Conservation (phyloP, 805 yeast genomes). For the Debaryomyces hansenii region DNA sequence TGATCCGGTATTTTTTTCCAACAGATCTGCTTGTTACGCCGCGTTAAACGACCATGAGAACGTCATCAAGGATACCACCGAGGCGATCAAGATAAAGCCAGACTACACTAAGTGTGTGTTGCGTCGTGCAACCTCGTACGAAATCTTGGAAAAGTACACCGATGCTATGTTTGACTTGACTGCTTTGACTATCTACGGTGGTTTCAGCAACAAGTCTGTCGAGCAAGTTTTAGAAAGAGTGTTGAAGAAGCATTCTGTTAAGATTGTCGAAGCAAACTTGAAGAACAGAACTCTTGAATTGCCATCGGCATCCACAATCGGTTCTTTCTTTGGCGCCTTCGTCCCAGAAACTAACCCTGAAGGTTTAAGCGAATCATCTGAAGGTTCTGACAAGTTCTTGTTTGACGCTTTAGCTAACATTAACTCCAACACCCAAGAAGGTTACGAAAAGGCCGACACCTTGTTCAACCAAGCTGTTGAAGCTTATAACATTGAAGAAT, state of each 20-base stretch:
- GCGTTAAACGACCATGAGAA: constrained; percentile 77
- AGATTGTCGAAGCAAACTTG: constrained; percentile 62
- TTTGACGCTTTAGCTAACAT: constrained; percentile 63
- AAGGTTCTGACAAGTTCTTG: constrained; percentile 64
- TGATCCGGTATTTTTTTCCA: constrained; percentile 90
- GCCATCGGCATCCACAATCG: constrained; percentile 81
- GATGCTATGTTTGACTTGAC: constrained; percentile 93
- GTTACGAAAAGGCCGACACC: constrained; percentile 62
- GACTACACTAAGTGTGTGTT: constrained; percentile 88
- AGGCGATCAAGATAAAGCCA: constrained; percentile 82
- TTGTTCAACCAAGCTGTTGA: constrained; percentile 59
- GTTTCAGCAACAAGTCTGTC: constrained; percentile 72
- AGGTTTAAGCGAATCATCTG: constrained; percentile 49
- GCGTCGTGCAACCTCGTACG: constrained; percentile 93
- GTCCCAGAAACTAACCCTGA: constrained; percentile 53
- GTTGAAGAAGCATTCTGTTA: constrained; percentile 75
- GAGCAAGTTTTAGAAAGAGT: constrained; percentile 87
- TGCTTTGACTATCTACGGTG: constrained; percentile 81
- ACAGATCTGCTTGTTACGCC: constrained; percentile 94
- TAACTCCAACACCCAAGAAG: constrained; percentile 50
- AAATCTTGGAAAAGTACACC: constrained; percentile 69
- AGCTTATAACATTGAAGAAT: constrained; percentile 37
- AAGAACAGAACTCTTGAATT: constrained; percentile 52
- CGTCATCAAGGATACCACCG: constrained; percentile 84
- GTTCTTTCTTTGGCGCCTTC: constrained; percentile 89